phyloP scores from a whole-genome alignment of 2,329 filamentous ascomycete species.

The Colletotrichum godetiae region DNA sequence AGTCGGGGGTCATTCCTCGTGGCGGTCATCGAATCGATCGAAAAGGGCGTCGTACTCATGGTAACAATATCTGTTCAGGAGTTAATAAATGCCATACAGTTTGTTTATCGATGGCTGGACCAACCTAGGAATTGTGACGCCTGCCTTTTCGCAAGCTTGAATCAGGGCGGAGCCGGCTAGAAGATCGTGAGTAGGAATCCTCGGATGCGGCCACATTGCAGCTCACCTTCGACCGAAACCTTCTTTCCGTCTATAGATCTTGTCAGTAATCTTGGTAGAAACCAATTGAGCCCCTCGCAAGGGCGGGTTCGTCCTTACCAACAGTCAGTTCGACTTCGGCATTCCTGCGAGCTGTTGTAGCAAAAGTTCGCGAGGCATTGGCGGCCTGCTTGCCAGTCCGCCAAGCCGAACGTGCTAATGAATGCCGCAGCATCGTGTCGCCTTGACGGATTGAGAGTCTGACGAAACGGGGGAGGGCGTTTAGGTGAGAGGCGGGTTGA shows the following conservation, averaged over 20 bases:
- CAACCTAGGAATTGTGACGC: constrained; percentile 86
- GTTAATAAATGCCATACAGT: constrained; percentile 38
- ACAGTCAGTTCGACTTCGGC: constrained; percentile 98
- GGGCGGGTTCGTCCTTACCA: constrained; percentile 63
- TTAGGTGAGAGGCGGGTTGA: constrained; percentile 45
- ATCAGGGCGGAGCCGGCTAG: constrained; percentile 96
- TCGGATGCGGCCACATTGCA: constrained; percentile 34
- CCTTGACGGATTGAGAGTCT: constrained; percentile 62
- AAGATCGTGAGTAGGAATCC: constrained; percentile 38
- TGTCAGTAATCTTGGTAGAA: constrained; percentile 44
- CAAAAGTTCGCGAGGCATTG: constrained; percentile 80
- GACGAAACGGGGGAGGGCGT: constrained; percentile 46
- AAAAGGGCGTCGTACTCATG: constrained; percentile 79
- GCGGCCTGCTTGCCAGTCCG: constrained; percentile 70
- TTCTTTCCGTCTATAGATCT: constrained; percentile 86
- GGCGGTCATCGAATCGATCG: constrained; percentile 39
- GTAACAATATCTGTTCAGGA: constrained; percentile 85
- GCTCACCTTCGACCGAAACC: constrained; percentile 91
- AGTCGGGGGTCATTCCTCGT: constrained; percentile 44
- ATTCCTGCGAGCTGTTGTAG: constrained; percentile 79
- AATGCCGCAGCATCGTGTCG: constrained; percentile 76
- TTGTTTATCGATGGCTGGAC: constrained; percentile 40
- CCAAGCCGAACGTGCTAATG: constrained; percentile 76
- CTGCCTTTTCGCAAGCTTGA: constrained; percentile 99
- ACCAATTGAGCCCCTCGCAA: constrained; percentile 43